Evolutionary conservation across 352 stramenopile species (phyloP).

Genomic region (Globisporangium sylvaticum): DNA sequence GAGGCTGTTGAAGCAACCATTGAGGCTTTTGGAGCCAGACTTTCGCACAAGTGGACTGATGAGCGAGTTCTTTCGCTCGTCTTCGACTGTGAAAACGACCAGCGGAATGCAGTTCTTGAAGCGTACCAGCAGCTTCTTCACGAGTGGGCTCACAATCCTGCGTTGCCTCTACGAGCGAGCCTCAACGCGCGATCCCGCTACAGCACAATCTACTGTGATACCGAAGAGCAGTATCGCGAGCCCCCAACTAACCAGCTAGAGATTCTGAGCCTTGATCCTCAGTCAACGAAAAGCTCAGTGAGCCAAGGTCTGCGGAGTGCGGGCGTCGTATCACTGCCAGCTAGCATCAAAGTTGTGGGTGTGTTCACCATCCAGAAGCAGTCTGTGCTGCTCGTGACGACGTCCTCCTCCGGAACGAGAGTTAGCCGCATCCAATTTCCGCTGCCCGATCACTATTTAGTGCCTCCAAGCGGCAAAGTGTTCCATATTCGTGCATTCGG

Average conservation of each 20-base stretch:
- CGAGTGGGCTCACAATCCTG: neutral
- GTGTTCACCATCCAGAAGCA: constrained; percentile 5
- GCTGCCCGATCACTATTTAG: neutral
- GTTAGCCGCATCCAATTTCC: constrained; percentile 4
- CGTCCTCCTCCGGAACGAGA: neutral
- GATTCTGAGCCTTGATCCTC: neutral
- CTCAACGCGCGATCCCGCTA: neutral
- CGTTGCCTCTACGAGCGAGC: neutral
- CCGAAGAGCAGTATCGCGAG: neutral
- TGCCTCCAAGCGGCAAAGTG: neutral
- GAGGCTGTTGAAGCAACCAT: constrained; percentile 21
- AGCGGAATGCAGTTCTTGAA: neutral
- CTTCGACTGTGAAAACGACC: neutral
- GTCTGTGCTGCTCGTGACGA: neutral
- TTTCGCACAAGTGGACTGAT: neutral
- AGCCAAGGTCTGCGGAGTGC: neutral
- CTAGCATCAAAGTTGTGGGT: neutral
- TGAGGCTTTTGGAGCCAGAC: constrained; percentile 2
- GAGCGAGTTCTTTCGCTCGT: neutral
- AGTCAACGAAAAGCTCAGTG: neutral
- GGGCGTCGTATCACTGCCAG: neutral
- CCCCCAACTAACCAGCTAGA: neutral
- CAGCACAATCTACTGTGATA: neutral
- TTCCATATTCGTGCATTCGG: neutral
- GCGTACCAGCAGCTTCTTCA: neutral